phyloP scores from a whole-genome alignment of 345 rosid species.

The Passiflora organensis region DNA sequence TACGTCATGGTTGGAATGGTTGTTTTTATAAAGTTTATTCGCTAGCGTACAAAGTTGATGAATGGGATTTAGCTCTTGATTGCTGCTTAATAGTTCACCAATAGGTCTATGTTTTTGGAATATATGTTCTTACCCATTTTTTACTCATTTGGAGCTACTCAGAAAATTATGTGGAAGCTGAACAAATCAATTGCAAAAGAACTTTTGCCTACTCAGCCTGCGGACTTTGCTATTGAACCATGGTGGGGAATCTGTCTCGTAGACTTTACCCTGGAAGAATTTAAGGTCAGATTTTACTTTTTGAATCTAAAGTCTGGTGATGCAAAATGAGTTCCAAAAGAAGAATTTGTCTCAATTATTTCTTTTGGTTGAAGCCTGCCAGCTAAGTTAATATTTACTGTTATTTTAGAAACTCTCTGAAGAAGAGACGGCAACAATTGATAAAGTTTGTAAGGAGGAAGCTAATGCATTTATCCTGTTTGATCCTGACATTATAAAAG shows the following conservation, averaged over 20 bases:
- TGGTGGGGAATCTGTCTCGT: slow-evolving; percentile 99
- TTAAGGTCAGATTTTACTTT: slow-evolving; percentile 53
- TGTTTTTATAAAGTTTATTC: too few species aligned
- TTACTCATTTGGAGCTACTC: slow-evolving; percentile 45
- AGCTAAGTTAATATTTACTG: slow-evolving; percentile 13
- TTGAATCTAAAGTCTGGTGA: slow-evolving; percentile 5
- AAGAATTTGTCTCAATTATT: neutral
- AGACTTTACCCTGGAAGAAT: slow-evolving; percentile 95
- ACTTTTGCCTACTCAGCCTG: slow-evolving; percentile 81
- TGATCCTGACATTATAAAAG: slow-evolving; percentile 77
- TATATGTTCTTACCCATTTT: slow-evolving; percentile 22
- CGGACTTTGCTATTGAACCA: slow-evolving; percentile 80
- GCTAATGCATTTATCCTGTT: slow-evolving; percentile 83
- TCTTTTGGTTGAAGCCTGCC: slow-evolving; percentile 7
- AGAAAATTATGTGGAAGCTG: slow-evolving; percentile 99
- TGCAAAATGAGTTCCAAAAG: neutral
- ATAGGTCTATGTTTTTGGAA: too few species aligned
- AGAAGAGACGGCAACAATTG: slow-evolving; percentile 89
- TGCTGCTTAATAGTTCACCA: neutral
- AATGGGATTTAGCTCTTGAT: too few species aligned
- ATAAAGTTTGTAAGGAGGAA: slow-evolving; percentile 98
- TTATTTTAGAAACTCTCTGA: slow-evolving; percentile 86
- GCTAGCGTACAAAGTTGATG: too few species aligned
- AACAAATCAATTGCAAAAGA: slow-evolving; percentile 98
- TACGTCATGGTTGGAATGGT: too few species aligned